Conservation (phyloP, 176 grass and related monocot genomes). For the Pontederia crassipes region DNA sequence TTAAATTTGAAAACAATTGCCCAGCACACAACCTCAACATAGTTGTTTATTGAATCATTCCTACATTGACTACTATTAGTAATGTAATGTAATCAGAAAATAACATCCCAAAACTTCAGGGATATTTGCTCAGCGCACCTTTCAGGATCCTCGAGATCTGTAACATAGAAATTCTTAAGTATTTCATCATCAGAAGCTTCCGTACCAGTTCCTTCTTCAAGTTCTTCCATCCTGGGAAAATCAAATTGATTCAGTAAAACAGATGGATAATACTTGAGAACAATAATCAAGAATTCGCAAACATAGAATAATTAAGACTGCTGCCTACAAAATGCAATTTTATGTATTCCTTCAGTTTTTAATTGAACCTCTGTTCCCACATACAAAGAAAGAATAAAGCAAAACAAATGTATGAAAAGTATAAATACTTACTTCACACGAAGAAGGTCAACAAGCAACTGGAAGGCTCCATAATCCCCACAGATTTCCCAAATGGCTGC, state of each 20-base stretch:
- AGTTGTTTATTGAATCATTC: too few relatives aligned
- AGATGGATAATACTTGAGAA: neutral
- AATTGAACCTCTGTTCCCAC: too few relatives aligned
- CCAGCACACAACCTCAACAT: neutral
- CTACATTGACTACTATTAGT: too few relatives aligned
- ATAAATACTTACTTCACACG: constrained; percentile 47
- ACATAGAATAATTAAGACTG: neutral
- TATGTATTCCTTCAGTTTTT: too few relatives aligned
- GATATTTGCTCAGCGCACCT: constrained; percentile 25
- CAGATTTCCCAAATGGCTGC: constrained; percentile 85
- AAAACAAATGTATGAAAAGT: constrained; percentile 11
- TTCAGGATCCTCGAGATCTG: neutral
- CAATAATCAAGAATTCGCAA: neutral
- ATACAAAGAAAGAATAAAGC: neutral
- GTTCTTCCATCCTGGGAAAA: constrained; percentile 65
- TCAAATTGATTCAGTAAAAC: neutral
- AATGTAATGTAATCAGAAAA: too few relatives aligned
- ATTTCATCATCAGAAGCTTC: constrained; percentile 54
- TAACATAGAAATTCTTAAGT: constrained; percentile 33
- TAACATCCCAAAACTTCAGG: too few relatives aligned
- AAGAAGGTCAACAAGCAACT: constrained; percentile 86
- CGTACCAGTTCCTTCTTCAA: constrained; percentile 78
- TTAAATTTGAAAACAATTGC: neutral
- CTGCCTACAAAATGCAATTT: too few relatives aligned
- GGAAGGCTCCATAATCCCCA: constrained; percentile 58